Evolutionary conservation across 1,284 basidiomycete genomes (phyloP).

Genomic region (Boletus albobrunnescens): DNA sequence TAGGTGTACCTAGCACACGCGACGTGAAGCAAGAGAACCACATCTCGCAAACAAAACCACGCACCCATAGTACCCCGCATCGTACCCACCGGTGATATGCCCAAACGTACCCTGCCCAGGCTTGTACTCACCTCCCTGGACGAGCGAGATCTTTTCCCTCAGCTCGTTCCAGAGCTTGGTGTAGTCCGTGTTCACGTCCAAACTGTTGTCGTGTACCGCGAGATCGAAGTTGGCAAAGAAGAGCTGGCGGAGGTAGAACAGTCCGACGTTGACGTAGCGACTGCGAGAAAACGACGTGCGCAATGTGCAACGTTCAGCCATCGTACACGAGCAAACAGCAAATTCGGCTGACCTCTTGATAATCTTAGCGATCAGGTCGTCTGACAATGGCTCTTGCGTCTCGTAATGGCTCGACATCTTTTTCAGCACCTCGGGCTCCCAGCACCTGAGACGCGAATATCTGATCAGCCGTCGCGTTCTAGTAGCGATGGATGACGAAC

Average conservation of each 20-base stretch:
- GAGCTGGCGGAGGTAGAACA: slow-evolving; percentile 73
- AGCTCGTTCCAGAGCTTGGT: slow-evolving; percentile 72
- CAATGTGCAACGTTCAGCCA: background rate
- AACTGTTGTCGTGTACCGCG: slow-evolving; percentile 69
- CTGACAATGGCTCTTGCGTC: slow-evolving; percentile 66
- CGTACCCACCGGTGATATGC: slow-evolving; percentile 38
- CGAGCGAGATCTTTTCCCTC: slow-evolving; percentile 61
- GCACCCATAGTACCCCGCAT: slow-evolving; percentile 76
- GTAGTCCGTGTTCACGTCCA: slow-evolving; percentile 47
- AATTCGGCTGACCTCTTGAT: slow-evolving; percentile 60
- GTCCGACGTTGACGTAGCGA: slow-evolving; percentile 75
- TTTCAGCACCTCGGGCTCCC: slow-evolving; percentile 72
- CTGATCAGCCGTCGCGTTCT: background rate
- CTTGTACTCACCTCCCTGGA: slow-evolving; percentile 49
- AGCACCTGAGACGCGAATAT: slow-evolving; percentile 47
- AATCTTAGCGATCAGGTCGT: slow-evolving; percentile 71
- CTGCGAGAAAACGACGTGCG: slow-evolving; percentile 33
- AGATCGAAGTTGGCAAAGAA: slow-evolving; percentile 80
- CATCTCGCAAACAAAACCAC: background rate
- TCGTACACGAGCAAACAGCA: background rate
- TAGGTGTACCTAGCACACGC: slow-evolving; percentile 23
- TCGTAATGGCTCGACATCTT: slow-evolving; percentile 70
- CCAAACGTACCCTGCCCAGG: slow-evolving; percentile 53
- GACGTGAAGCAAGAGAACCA: background rate
- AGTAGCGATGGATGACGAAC: slow-evolving; percentile 34